Evolutionary conservation across 1,284 basidiomycete species (phyloP), one percentile per base, ranked within the genome.

Genomic region (Sanghuangporus sanghuang): DNA sequence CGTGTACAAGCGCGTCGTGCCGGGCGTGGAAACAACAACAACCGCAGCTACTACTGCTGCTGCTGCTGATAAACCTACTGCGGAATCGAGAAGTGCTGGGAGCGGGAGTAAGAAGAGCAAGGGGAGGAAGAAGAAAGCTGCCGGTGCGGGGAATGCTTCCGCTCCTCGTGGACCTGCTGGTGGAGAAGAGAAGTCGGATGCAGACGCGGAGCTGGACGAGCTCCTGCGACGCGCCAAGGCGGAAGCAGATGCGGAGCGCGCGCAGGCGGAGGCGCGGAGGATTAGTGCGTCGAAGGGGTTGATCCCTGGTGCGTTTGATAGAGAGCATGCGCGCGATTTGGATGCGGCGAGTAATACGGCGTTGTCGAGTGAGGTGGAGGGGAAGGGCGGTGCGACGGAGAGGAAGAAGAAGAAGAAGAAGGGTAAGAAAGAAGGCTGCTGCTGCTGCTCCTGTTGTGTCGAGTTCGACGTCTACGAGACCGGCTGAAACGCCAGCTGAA

Each of bases 231-330:
- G 62, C 60, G 66, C 64, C 63, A 64, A 67, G 55, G 60, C 58
- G 55, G 66, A 58, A 66, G 67, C 65, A 38, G 52, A 36, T 8
- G 49, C 32, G 11, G 27, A 35, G 32, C 32, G 6, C 11, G 11
- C 66, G n/a, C 55, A 64, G n/a, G 32, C n/a, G 46, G 58, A 55
- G 40, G 67, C 64, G 35, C 65, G 64, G 59, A 64, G 14, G 57
- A 70, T 64, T 27, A 35, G 14, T 72, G 75, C 36, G 69, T 67
- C 68, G 8, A 40, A 46, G 44, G 59, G 23, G 16, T 74, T 76
- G 59, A 73, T 85, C n/a, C 82, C 83, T 12, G 83, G 81, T 2
- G 75, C 71, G 56, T 82, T 81, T 67, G 70, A 73, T 32, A 32
- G 27, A 3, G 27, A 32, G 27, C 27, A 32, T 32, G 27, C 27